Base-by-base conservation (phyloP, 2,329 filamentous ascomycete genomes). In the Colletotrichum sp. region DNA sequence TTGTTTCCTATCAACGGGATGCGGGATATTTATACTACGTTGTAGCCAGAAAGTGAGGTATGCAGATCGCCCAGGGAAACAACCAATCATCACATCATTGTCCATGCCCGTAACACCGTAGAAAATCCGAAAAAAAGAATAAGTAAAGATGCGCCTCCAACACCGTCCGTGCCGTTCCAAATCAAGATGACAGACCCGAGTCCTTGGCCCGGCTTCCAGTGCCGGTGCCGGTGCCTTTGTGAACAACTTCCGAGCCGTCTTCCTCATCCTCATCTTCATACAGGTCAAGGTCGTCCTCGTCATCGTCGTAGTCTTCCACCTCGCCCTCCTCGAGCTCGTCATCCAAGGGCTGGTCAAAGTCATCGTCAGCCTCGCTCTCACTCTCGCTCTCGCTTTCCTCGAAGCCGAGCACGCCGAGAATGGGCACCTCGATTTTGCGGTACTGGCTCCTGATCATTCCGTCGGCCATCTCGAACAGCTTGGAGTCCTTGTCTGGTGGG, bases 381-480 rank as follows among this genome's bases (percentile, higher is more conserved):
- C 82, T 86, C 64, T 87, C 85, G 60, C 84, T 86, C 75, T 85
- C 85, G 75, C 86, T 87, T 75, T 87, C 83, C 36, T 88, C 86
- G 77, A 88, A 86, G 68, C 84, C 84, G 73, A 88, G 79, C 8
- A 85, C 82, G 13, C 87, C 87, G 80, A 88, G 81, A 72, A 88
- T 80, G 55, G 87, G 87, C 75, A 88, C 85, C 72, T 88, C 85
- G 44, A 87, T 84, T 79, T 85, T 84, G 64, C 85, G 84, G 78
- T 88, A 83, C 79, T 88, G 87, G 78, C 85, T 88, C 80, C 85
- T 87, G 81, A 89, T 88, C 74, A 89, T 81, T 76, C 86, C 85
- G 78, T 88, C 86, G 65, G 87, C 87, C 77, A 87, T 84, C 61
- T 83, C 81, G 68, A 86, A 87, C 60, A 88, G 79, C 78, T 86